Base-by-base conservation (phyloP, 495 filamentous ascomycete species). In the Lichenothelia convexa region DNA sequence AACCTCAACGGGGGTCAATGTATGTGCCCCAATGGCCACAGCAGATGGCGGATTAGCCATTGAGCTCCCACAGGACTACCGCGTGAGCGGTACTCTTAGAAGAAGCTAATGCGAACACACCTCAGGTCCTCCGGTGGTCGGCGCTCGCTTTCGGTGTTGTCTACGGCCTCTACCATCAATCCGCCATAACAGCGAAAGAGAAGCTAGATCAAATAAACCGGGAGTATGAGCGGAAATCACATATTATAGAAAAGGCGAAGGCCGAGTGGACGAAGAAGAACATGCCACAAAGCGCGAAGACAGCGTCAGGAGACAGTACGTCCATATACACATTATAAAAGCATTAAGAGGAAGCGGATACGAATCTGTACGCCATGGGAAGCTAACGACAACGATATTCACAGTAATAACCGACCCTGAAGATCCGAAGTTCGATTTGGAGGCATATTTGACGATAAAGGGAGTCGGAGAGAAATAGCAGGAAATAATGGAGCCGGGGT, bases 151-250 rank as follows among this genome's bases (percentile, higher is more conserved):
- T 78, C 49, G 89, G 89, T 58, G 61, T 93, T 50, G 68, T 91
- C 56, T 95, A 95, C 64, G 89, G 89, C 56, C 62, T 93, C 58
- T 80, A 73, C 55, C 84, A 93, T 66, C 91, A 99, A 62, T 67
- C 71, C 35, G 65, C 68, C 29, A 68, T 95, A 52, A 73, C 61
- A 42, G 52, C 79, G 20, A 46, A 65, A 44, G 68, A 80, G 43
- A 78, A 77, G 58, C 56, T 68, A 42, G 63, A 67, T 30, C 65
- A 73, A 32, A 64, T 71, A 41, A 61, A 93, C 49, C 68, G 69
- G 45, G 83, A 93, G 55, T 93, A 81, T 48, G 61, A 84, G 46
- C 80, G 80, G 55, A 86, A 94, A 67, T 71, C 80, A 58, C 65
- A 68, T 33, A 63, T 95, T 60, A 93, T 95, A 63, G 61, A 73